Conservation (phyloP, 148 eudicot genomes). For the Arctostaphylos glauca region DNA sequence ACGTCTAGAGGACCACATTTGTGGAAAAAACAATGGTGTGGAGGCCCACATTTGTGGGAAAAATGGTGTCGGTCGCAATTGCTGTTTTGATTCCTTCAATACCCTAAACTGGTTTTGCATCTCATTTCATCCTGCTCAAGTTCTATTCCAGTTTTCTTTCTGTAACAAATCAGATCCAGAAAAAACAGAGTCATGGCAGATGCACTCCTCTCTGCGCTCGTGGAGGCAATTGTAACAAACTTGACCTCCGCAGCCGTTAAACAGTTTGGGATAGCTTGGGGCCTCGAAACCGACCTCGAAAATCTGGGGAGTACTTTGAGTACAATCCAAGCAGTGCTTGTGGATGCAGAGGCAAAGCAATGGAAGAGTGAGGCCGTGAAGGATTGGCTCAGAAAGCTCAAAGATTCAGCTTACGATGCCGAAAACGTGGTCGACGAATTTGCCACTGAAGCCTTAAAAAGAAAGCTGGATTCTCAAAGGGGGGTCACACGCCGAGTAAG, state of each 20-base stretch:
- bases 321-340: constrained; percentile 12
- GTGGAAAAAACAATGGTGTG: too few species aligned
- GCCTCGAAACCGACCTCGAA: not conserved
- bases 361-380: not conserved
- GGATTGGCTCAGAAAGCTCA: constrained; percentile 15
- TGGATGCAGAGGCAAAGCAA: constrained; percentile 19
- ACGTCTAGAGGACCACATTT: too few species aligned
- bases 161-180: too few species aligned
- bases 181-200: not conserved
- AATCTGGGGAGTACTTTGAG: not conserved
- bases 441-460: not conserved
- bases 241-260: not conserved
- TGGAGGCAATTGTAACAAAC: not conserved
- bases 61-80: too few species aligned
- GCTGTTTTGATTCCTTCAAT: too few species aligned
- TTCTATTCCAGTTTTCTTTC: too few species aligned
- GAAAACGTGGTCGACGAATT: constrained; percentile 3
- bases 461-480: not conserved
- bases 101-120: too few species aligned
- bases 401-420: constrained; percentile 7
- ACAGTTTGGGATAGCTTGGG: not conserved
- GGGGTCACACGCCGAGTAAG: not conserved
- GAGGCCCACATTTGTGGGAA: too few species aligned
- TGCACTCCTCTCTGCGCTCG: not conserved
- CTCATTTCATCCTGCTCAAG: too few species aligned